These are phyloP conservation scores for Cercophora newfieldiana DNA, from an alignment of 495 filamentous ascomycete genomes.

Conservation along the genomic window DNA sequence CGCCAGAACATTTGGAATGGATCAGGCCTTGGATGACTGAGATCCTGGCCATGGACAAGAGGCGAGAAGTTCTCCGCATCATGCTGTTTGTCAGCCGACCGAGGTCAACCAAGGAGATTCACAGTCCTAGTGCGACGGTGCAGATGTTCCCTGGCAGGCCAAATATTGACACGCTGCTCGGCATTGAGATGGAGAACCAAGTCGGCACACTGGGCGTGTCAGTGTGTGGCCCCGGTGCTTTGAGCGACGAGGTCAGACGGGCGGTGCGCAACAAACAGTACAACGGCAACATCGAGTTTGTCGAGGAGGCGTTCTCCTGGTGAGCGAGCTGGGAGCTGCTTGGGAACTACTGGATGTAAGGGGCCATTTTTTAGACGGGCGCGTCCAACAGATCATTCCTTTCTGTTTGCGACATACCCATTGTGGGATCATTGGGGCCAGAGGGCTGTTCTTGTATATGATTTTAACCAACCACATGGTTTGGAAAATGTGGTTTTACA, in stretches of 20 bases:
- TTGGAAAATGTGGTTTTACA: conserved; percentile 6
- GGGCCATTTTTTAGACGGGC: background rate
- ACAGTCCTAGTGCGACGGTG: conserved; percentile 76
- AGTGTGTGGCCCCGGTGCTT: conserved; percentile 85
- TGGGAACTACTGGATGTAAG: too few relatives aligned
- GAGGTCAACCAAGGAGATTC: conserved; percentile 73
- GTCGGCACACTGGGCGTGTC: conserved; percentile 82
- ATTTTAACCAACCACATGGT: conserved; percentile 8
- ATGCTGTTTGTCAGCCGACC: conserved; percentile 90
- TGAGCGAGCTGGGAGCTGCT: conserved; percentile 38
- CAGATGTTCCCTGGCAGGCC: conserved; percentile 78
- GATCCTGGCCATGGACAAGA: conserved; percentile 78
- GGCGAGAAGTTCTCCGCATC: conserved; percentile 79
- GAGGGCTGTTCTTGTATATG: conserved; percentile 7
- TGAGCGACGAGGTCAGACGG: conserved; percentile 81
- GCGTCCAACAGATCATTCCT: background rate
- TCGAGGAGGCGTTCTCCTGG: conserved; percentile 95
- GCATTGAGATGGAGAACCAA: conserved; percentile 72
- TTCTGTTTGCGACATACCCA: background rate
- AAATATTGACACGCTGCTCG: conserved; percentile 67
- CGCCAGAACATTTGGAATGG: conserved; percentile 87
- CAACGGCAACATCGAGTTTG: conserved; percentile 75
- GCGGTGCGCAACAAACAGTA: conserved; percentile 68
- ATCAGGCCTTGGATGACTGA: conserved; percentile 94
- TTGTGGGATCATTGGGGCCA: background rate